These are phyloP conservation scores for Castanopsis chinensis DNA, from an alignment of 306 rosid species.

Conservation along the genomic window DNA sequence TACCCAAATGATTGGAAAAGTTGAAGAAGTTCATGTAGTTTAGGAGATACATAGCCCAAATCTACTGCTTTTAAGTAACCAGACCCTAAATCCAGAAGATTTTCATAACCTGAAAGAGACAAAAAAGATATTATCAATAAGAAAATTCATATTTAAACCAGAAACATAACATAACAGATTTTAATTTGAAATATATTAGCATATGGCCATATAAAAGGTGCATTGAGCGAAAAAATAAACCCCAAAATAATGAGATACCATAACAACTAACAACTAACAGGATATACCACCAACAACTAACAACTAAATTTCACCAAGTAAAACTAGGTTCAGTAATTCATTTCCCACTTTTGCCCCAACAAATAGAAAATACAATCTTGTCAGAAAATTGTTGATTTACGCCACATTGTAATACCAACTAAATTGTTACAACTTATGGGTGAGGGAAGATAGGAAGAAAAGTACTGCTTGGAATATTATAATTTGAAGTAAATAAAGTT, in stretches of 20 bases:
- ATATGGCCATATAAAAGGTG: neutral
- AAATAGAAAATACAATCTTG: neutral
- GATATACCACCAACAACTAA: no score
- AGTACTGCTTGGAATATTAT: neutral
- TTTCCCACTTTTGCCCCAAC: neutral
- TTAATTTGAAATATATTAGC: neutral
- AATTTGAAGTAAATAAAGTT: no score
- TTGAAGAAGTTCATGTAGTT: constrained; percentile 71
- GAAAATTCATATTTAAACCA: neutral
- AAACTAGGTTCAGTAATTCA: neutral
- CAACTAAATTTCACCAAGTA: neutral
- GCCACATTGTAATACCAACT: neutral
- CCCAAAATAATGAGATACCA: neutral
- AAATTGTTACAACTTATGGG: neutral
- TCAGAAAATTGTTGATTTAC: neutral
- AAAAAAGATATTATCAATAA: constrained; percentile 14
- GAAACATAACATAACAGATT: neutral
- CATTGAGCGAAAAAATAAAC: constrained; percentile 14
- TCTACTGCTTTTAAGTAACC: constrained; percentile 55
- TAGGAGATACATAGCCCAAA: constrained; percentile 73
- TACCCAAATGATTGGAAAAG: constrained; percentile 76
- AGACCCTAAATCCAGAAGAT: constrained; percentile 39
- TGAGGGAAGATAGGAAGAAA: neutral
- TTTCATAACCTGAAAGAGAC: constrained; percentile 45
- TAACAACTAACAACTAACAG: neutral